Percentiles rank a stretch among this genome's conserved stretches.
Conservation (phyloP, 139 green algal genomes). For the Chlamydomonas sphaeroides region DNA sequence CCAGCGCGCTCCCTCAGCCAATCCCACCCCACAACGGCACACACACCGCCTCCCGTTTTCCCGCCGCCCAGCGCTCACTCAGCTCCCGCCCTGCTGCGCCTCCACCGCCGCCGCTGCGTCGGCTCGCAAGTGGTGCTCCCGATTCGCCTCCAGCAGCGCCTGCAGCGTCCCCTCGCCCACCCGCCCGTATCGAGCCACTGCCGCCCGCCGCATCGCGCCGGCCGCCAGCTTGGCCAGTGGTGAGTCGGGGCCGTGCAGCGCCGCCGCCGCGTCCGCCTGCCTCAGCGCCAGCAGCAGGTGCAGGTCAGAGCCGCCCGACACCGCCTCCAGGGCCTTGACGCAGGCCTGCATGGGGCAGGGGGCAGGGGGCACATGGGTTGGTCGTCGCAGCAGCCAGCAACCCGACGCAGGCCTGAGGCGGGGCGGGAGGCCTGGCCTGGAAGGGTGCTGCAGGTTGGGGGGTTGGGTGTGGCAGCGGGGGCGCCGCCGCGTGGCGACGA, state of each 20-base stretch:
- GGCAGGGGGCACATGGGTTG: background rate
- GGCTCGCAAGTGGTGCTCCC: background rate
- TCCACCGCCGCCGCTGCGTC: background rate
- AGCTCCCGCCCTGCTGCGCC: no score
- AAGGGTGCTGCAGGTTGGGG: no score
- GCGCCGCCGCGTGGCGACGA: no score
- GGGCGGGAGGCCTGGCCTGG: no score
- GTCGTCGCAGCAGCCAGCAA: no score
- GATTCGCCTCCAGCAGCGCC: conserved; percentile 1
- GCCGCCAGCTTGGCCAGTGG: background rate
- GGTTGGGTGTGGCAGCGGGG: no score
- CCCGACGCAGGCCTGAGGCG: no score
- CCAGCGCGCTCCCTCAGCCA: no score
- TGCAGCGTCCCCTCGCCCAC: conserved; percentile 11
- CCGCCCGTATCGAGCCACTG: conserved; percentile 25
- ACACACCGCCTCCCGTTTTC: background rate
- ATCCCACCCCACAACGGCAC: no score
- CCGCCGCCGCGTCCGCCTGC: background rate
- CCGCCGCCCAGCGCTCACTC: no score
- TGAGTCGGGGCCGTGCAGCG: background rate
- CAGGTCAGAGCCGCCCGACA: conserved; percentile 36
- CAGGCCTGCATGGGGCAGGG: background rate
- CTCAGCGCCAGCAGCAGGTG: conserved; percentile 22
- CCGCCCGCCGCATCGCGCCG: conserved; percentile 1
- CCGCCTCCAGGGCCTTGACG: conserved; percentile 25